Conservation (phyloP, 228 moss, liverwort and hornwort genomes). For the Sphagnum fallax region DNA sequence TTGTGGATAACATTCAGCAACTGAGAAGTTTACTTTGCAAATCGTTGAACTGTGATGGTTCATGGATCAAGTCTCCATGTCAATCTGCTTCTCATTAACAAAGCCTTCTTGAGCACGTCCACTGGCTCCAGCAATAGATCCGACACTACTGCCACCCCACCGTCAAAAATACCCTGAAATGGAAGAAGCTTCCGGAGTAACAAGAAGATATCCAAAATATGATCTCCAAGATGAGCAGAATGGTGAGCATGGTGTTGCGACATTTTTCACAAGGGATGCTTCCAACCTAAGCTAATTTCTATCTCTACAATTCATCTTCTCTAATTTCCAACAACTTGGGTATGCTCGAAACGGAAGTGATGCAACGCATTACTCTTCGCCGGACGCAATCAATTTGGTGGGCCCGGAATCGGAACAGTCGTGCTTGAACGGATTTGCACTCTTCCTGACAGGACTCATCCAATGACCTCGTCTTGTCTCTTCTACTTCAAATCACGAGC, state of each 20-base stretch:
- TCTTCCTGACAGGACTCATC: too few relatives aligned
- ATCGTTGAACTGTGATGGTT: constrained; percentile 71
- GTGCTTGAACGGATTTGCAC: too few relatives aligned
- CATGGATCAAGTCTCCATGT: constrained; percentile 76
- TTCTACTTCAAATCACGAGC: too few relatives aligned
- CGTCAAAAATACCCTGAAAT: too few relatives aligned
- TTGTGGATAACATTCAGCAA: constrained; percentile 78
- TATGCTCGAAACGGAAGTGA: too few relatives aligned
- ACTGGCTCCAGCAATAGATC: constrained; percentile 58
- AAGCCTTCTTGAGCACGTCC: constrained; percentile 90
- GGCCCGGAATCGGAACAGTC: too few relatives aligned
- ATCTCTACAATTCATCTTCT: too few relatives aligned
- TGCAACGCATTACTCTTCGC: too few relatives aligned
- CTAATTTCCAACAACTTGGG: too few relatives aligned
- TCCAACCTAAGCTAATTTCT: constrained; percentile 42
- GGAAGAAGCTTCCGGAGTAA: too few relatives aligned
- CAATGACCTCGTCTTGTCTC: too few relatives aligned
- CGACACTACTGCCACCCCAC: constrained; percentile 28
- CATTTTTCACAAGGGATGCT: constrained; percentile 60
- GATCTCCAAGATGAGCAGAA: constrained; percentile 46
- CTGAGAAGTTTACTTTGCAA: constrained; percentile 66
- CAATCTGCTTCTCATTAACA: constrained; percentile 82
- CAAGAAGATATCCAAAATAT: neutral
- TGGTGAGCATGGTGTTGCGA: constrained; percentile 64
- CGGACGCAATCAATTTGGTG: too few relatives aligned